Base-by-base conservation (phyloP, 2,329 filamentous ascomycete genomes). In the Diaporthe australafricana region DNA sequence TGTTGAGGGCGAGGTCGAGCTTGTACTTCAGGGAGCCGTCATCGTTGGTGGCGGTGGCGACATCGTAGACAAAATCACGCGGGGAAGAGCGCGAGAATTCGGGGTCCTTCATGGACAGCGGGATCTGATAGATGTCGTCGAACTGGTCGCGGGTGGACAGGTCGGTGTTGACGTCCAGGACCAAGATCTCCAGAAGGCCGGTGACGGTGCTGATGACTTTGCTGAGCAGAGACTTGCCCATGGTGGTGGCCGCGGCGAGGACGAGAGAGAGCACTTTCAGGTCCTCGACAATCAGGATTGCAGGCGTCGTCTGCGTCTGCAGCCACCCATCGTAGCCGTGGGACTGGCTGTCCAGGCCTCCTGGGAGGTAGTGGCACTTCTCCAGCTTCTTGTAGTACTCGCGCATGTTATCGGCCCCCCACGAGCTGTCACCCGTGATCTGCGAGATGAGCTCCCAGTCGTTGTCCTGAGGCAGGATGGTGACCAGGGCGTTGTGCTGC, bases 311-410 rank as follows among this genome's bases (percentile, higher is more conserved):
- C 71, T 84, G 84, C 1, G 86, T 89, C 27, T 80, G 78, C 27
- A 90, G 82, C 89, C 88, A 91, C 30, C 89, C 89, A 45, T 85
- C 76, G 74, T 84, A 87, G 16, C 89, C 89, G 75, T 92, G 90
- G 5, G 88, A 88, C 50, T 53, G 65, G 77, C 72, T 48, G 70
- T 81, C 60, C 5, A 63, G 30, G 7, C 11, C 70, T 71, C 81
- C 66, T 76, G 81, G 68, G 1, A 89, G 80, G 78, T 91, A 89
- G 11, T 82, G 76, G 81, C 87, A 87, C 69, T 84, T 82, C 79
- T 92, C 89, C 63, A 91, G 76, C 73, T 83, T 83, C 55, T 81
- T 76, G 68, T 88, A 90, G 80, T 90, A 88, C 70, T 84, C 80
- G 72, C 88, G 83, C 89, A 92, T 91, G 72, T 88, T 89, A 1